phyloP scores from a whole-genome alignment of 1,284 basidiomycete genomes.

The Rhodotorula mucilaginosa region DNA sequence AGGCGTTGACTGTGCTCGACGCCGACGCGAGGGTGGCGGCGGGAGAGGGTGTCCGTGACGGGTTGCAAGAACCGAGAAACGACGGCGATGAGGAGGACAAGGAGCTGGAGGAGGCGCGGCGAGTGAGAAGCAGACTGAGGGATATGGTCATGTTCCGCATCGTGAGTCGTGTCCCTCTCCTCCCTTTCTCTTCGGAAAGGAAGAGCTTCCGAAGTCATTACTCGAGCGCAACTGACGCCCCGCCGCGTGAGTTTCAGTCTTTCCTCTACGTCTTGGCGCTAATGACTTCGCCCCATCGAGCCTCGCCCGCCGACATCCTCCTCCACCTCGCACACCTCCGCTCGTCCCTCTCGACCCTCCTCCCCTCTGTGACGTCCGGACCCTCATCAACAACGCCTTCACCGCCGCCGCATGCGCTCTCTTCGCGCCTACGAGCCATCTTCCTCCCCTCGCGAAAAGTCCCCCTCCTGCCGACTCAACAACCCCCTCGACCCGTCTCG shows the following conservation, averaged over 20 bases:
- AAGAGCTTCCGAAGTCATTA: too few species aligned
- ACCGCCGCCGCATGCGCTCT: background rate
- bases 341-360: slow-evolving; percentile 2
- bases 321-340: slow-evolving; percentile 13
- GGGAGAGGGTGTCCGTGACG: too few species aligned
- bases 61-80: background rate
- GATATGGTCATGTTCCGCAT: slow-evolving; percentile 11
- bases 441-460: slow-evolving; percentile 9
- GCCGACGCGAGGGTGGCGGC: background rate
- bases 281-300: slow-evolving; percentile 22
- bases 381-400: background rate
- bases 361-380: too few species aligned
- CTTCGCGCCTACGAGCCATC: background rate
- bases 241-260: slow-evolving; percentile 3
- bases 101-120: background rate
- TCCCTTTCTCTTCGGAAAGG: background rate
- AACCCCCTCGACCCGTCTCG: slow-evolving; percentile 24
- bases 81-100: background rate
- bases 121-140: background rate
- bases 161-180: background rate
- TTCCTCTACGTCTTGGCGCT: slow-evolving; percentile 28
- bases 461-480: slow-evolving; percentile 24
- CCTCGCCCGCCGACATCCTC: slow-evolving; percentile 14
- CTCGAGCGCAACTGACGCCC: background rate
- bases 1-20: slow-evolving; percentile 58